Evolutionary conservation across 2,329 filamentous ascomycete species (phyloP).

Genomic region (Daldinia sp.): DNA sequence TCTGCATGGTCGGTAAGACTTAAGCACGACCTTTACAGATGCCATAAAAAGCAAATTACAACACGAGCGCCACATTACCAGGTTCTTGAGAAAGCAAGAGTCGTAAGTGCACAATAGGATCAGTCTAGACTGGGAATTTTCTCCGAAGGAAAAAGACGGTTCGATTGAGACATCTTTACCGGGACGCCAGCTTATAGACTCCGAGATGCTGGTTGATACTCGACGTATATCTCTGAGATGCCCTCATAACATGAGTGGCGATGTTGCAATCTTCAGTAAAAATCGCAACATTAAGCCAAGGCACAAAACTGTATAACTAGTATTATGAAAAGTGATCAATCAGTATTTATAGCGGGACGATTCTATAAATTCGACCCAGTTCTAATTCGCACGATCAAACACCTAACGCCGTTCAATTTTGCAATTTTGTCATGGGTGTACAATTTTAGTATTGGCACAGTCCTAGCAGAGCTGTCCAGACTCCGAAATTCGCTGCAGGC

Average conservation of each 20-base stretch:
- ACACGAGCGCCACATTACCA: slow-evolving; percentile 26
- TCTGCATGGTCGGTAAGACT: slow-evolving; percentile 15
- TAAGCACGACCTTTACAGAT: slow-evolving; percentile 2
- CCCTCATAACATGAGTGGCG: background rate
- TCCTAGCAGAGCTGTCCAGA: background rate
- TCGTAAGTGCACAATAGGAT: slow-evolving; percentile 1
- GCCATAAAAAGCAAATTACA: slow-evolving; percentile 9
- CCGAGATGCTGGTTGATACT: too few species aligned
- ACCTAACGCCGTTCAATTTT: background rate
- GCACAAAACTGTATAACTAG: background rate
- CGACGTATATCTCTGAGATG: background rate
- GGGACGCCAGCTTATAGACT: background rate
- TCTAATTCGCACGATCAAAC: too few species aligned
- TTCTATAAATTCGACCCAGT: background rate
- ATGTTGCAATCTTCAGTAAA: background rate
- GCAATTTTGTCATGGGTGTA: background rate
- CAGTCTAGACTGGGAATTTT: slow-evolving; percentile 11
- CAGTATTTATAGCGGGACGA: background rate
- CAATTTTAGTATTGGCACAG: background rate
- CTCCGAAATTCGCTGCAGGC: background rate
- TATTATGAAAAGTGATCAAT: background rate
- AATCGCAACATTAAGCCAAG: background rate
- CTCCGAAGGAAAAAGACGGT: slow-evolving; percentile 2
- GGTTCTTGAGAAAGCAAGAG: slow-evolving; percentile 3
- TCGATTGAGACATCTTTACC: background rate